Evolutionary conservation across 768 basidiomycete species (phyloP).

Genomic region (Chalciporus sphaerocephalus): DNA sequence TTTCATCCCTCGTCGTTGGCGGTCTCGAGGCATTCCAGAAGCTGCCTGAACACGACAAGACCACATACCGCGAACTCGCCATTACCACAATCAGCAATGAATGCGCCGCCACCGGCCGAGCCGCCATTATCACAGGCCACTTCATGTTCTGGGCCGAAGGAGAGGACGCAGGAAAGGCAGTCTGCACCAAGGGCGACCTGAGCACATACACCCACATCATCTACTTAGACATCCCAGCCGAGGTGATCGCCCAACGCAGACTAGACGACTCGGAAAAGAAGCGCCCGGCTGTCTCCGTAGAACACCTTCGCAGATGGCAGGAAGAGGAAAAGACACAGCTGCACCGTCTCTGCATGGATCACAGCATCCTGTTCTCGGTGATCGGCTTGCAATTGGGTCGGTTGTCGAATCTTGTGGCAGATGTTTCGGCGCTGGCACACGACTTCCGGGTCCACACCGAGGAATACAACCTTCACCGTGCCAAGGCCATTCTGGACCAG

Average conservation of each 20-base stretch:
- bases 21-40: slow-evolving; percentile 11
- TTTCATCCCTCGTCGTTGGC: slow-evolving; percentile 11
- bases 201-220: slow-evolving; percentile 16
- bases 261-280: slow-evolving; percentile 7
- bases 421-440: slow-evolving; percentile 10
- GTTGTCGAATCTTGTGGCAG: slow-evolving; percentile 10
- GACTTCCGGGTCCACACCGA: slow-evolving; percentile 11
- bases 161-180: slow-evolving; percentile 14
- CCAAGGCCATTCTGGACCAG: slow-evolving; percentile 13
- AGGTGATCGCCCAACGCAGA: slow-evolving; percentile 15
- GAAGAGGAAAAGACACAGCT: slow-evolving; percentile 14
- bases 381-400: slow-evolving; percentile 9
- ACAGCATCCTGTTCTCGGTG: slow-evolving; percentile 14
- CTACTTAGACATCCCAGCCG: slow-evolving; percentile 9
- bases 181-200: slow-evolving; percentile 14
- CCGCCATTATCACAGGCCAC: slow-evolving; percentile 10
- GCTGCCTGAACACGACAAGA: slow-evolving; percentile 12
- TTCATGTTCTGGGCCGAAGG: slow-evolving; percentile 16
- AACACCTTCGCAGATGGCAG: slow-evolving; percentile 15
- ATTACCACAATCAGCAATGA: slow-evolving; percentile 10
- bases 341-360: slow-evolving; percentile 14
- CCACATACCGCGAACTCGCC: slow-evolving; percentile 11
- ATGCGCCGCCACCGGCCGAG: slow-evolving; percentile 8
- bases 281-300: slow-evolving; percentile 6
- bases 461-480: slow-evolving; percentile 12